Conservation (phyloP, 2,329 filamentous ascomycete genomes). For the Apiospora aurea region DNA sequence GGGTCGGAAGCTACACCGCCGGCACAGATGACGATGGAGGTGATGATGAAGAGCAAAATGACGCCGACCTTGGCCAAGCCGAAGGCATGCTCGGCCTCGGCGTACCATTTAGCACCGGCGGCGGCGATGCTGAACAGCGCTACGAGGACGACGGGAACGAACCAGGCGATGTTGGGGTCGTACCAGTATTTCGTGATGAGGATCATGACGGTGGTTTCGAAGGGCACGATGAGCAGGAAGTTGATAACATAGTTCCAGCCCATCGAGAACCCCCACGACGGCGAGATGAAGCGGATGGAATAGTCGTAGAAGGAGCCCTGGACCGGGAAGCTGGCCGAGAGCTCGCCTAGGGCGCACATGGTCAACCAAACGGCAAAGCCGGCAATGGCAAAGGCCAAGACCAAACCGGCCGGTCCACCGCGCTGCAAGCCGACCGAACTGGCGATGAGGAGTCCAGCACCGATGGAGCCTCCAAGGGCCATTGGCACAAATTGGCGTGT, state of each 20-base stretch:
- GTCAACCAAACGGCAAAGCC: conserved; percentile 43
- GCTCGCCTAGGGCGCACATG: conserved; percentile 38
- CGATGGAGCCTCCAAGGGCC: conserved; percentile 46
- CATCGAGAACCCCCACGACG: conserved; percentile 49
- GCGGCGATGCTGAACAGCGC: conserved; percentile 50
- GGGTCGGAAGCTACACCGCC: conserved; percentile 55
- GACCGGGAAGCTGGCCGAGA: conserved; percentile 42
- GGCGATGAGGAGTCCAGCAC: conserved; percentile 45
- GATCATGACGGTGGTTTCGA: conserved; percentile 46
- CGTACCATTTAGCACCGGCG: conserved; percentile 54
- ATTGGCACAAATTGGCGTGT: conserved; percentile 46
- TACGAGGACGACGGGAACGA: conserved; percentile 49
- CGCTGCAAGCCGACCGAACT: conserved; percentile 41
- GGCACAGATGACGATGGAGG: conserved; percentile 59
- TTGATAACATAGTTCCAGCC: conserved; percentile 49
- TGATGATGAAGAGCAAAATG: conserved; percentile 62
- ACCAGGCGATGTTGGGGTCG: conserved; percentile 32
- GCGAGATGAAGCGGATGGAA: conserved; percentile 46
- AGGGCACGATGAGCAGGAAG: conserved; percentile 46
- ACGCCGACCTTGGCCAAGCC: conserved; percentile 59
- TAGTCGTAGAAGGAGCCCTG: conserved; percentile 49
- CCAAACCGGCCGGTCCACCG: conserved; percentile 42
- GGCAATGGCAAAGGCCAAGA: conserved; percentile 42
- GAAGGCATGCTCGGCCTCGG: conserved; percentile 60
- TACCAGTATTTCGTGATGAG: conserved; percentile 43